Evolutionary conservation across 345 rosid genomes (phyloP).

Genomic region (Schrenkiella parvula): DNA sequence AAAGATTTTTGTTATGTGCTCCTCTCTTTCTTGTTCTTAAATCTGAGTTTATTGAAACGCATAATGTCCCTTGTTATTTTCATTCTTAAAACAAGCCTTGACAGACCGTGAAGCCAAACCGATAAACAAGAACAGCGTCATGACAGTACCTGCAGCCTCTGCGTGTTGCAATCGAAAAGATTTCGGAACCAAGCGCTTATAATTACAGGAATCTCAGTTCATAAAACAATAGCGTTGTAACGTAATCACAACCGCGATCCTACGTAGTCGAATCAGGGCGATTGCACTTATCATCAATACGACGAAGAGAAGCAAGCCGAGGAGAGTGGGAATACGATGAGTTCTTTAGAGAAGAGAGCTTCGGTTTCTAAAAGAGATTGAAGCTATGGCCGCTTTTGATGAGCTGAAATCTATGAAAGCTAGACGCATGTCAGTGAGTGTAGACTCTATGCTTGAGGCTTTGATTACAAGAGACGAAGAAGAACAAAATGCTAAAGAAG

Average conservation of each 20-base stretch:
- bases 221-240: no score
- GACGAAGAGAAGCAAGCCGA: conserved; percentile 46
- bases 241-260: no score
- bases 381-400: conserved; percentile 66
- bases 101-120: no score
- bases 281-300: conserved; percentile 52
- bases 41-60: no score
- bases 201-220: no score
- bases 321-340: conserved; percentile 71
- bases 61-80: no score
- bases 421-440: background rate
- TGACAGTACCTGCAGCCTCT: no score
- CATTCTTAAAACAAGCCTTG: no score
- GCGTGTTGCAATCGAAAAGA: no score
- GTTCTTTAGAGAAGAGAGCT: conserved; percentile 62
- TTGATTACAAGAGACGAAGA: background rate
- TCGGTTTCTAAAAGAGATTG: conserved; percentile 76
- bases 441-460: background rate
- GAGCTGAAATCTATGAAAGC: conserved; percentile 70
- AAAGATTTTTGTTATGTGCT: background rate
- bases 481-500: background rate
- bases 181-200: no score
- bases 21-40: no score
- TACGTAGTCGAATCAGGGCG: conserved; percentile 71
- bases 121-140: no score